A percentile compares a stretch with the other conserved stretches of the same genome.
These are phyloP conservation scores for Lineolata rhizophorae DNA, from an alignment of 495 filamentous ascomycete species.

Conservation along the genomic window DNA sequence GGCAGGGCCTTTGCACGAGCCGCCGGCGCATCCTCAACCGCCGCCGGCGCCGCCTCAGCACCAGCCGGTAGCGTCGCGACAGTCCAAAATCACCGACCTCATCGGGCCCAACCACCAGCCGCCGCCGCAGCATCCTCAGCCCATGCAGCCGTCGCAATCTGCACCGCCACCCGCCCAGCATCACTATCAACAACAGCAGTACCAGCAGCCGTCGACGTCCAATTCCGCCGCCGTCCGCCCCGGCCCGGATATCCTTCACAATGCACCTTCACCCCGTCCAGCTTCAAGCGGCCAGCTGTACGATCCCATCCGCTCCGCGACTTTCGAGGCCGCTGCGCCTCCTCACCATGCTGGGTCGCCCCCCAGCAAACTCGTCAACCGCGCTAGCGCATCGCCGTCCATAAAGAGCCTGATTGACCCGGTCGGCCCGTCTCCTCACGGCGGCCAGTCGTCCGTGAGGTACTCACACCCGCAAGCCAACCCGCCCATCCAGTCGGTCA, in stretches of 20 bases:
- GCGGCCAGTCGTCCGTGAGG: constrained; percentile 8
- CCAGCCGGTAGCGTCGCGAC: constrained; percentile 1
- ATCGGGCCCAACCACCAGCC: constrained; percentile 1
- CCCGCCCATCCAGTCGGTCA: constrained; percentile 1
- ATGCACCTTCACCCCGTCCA: constrained; percentile 18
- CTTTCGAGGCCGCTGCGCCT: constrained; percentile 34
- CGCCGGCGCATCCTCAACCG: neutral
- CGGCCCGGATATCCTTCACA: constrained; percentile 1
- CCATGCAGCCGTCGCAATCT: no score
- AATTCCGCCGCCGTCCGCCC: neutral
- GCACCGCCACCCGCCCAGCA: no score
- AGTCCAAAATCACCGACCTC: constrained; percentile 11
- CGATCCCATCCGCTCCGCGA: constrained; percentile 63
- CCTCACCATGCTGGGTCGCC: constrained; percentile 17
- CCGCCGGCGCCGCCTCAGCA: neutral
- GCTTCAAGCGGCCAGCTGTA: constrained; percentile 58
- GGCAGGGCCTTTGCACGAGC: neutral
- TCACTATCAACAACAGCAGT: no score
- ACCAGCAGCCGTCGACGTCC: no score
- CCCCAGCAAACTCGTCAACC: constrained; percentile 23
- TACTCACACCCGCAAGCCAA: constrained; percentile 1
- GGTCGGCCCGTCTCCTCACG: constrained; percentile 22
- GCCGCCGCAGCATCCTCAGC: no score
- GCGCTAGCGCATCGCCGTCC: constrained; percentile 69
- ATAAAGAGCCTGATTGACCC: constrained; percentile 81